Evolutionary conservation across 148 eudicot species (phyloP).

Genomic region (Beta vulgaris): DNA sequence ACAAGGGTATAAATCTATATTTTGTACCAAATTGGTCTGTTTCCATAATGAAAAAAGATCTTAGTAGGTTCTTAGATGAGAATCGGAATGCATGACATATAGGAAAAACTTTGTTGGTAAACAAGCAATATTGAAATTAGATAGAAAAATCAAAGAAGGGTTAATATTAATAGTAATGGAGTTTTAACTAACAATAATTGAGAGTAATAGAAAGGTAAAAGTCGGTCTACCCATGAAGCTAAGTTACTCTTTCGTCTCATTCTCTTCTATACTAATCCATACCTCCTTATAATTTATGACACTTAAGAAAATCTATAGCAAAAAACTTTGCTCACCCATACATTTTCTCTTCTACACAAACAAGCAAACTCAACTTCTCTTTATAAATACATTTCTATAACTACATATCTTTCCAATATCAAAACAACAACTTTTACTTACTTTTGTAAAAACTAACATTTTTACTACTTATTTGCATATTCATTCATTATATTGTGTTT

Average conservation of each 20-base stretch:
- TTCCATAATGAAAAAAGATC: neutral
- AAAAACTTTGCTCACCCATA: too few relatives aligned
- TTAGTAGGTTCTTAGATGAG: neutral
- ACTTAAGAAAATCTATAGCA: too few relatives aligned
- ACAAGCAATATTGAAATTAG: conserved; percentile 20
- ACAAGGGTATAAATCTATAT: too few relatives aligned
- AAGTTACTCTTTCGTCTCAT: conserved; percentile 33
- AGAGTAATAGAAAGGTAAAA: conserved; percentile 11
- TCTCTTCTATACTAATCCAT: conserved; percentile 26
- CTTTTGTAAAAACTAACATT: too few relatives aligned
- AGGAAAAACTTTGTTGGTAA: conserved; percentile 22
- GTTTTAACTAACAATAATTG: conserved; percentile 20
- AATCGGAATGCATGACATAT: conserved; percentile 6
- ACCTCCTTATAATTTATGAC: neutral
- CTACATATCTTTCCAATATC: conserved; percentile 5
- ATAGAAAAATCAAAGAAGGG: neutral
- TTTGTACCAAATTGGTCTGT: conserved; percentile 1
- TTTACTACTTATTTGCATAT: too few relatives aligned
- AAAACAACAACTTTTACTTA: neutral
- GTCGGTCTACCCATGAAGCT: conserved; percentile 17
- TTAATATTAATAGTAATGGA: conserved; percentile 4
- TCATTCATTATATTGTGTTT: too few relatives aligned
- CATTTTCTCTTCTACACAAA: conserved; percentile 3
- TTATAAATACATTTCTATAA: conserved; percentile 13
- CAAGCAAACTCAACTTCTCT: neutral